Conservation (phyloP, 768 basidiomycete species). For the Tremella fuciformis region DNA sequence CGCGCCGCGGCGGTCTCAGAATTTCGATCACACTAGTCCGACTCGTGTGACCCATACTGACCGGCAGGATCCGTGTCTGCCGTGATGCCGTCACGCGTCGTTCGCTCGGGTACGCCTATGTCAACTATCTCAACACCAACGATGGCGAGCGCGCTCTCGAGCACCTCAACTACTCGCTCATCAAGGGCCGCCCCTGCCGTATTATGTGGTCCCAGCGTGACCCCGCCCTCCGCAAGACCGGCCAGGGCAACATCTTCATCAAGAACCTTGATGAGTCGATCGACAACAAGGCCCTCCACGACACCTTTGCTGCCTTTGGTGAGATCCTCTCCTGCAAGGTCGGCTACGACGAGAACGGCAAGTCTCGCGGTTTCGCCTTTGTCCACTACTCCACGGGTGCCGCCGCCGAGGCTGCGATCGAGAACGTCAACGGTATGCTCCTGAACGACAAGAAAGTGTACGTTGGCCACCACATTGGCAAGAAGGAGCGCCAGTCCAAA, state of each 20-base stretch:
- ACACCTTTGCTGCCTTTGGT: slow-evolving; percentile 98
- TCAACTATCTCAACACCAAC: slow-evolving; percentile 92
- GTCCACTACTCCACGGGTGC: slow-evolving; percentile 99
- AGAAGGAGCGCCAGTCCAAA: slow-evolving; percentile 98
- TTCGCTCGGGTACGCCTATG: slow-evolving; percentile 98
- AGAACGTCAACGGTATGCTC: slow-evolving; percentile 98
- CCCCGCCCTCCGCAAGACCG: slow-evolving; percentile 97
- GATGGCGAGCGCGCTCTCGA: slow-evolving; percentile 99
- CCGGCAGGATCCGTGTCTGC: slow-evolving; percentile 84
- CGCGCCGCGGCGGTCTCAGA: background rate
- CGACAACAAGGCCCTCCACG: slow-evolving; percentile 99
- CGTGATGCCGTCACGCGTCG: slow-evolving; percentile 99
- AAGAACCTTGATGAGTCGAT: slow-evolving; percentile 97
- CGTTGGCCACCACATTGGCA: slow-evolving; percentile 94
- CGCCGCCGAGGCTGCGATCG: slow-evolving; percentile 92
- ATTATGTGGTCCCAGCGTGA: slow-evolving; percentile 99
- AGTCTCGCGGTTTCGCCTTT: slow-evolving; percentile 93
- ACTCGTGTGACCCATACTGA: background rate
- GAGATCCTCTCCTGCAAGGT: slow-evolving; percentile 99
- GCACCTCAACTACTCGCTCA: slow-evolving; percentile 97
- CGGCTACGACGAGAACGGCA: slow-evolving; percentile 90
- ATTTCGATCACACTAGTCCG: background rate
- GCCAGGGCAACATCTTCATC: slow-evolving; percentile 99
- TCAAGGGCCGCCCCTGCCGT: slow-evolving; percentile 79
- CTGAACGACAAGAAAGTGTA: slow-evolving; percentile 99